Base-by-base conservation (phyloP, 495 filamentous ascomycete species). In the Tuber melanosporum region DNA sequence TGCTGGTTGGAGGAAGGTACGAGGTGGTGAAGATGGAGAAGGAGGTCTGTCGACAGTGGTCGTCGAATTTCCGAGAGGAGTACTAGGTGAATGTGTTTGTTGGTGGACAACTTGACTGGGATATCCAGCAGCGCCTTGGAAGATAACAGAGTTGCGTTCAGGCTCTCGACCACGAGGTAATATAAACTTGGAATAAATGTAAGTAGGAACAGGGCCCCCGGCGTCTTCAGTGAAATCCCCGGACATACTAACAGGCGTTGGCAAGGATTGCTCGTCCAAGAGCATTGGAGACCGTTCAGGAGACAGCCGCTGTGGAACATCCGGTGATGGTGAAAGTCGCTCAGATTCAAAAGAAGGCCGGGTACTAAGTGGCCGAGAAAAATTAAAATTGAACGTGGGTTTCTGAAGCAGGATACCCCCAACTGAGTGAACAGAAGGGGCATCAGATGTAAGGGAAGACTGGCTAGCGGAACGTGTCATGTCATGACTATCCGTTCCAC, bases 381-480 rank as follows among this genome's bases (percentile, higher is more conserved):
- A 98, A 84, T 98, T 99, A 84, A 98, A 98, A 84, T 98, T 99
- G 83, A 94, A 95, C 2, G 92, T 88, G 2, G 93, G 92, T 45
- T 92, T 89, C 2, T 91, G 89, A 45, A 92, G 86, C 32, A 86
- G 85, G n/a, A 87, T 86, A 26, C 91, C 89, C n/a, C 85, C 86
- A 72, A 86, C 84, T 0, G 91, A 92, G 46, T 76, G 80, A 26
- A 83, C 72, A 14, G 80, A 82, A 8, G 75, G 81, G 8, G 80
- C 85, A 73, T 84, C 84, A 69, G 88, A 89, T 46, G 14, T 66
- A 14, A 36, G 32, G 57, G 57, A 66, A 36, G 57, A 66, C 26
- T 66, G 57, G 15, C 57, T 66, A 10, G 5, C 57, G 26, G 57
- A 66, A 88, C 88, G 73, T 97, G 93, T 3, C 94, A 98, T 79